phyloP scores from a whole-genome alignment of 192 early-diverging fungal genomes.

The Lunasporangiospora selenospora region DNA sequence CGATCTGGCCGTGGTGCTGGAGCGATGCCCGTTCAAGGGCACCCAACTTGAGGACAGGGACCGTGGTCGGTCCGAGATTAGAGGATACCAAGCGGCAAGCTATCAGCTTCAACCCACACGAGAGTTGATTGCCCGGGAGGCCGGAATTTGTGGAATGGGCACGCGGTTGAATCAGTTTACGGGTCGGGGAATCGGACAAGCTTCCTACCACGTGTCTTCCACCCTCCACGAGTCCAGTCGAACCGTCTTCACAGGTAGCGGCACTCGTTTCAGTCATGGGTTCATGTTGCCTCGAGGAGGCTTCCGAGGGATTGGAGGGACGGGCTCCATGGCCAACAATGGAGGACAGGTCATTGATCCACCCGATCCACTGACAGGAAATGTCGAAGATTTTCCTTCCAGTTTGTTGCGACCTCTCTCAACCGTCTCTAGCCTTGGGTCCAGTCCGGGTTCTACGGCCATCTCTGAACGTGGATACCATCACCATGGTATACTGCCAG shows the following conservation, averaged over 20 bases:
- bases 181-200: constrained; percentile 23
- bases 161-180: constrained; percentile 19
- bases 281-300: constrained; percentile 43
- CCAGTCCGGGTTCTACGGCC: no score
- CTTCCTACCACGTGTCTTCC: constrained; percentile 26
- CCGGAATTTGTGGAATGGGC: constrained; percentile 38
- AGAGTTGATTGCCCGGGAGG: constrained; percentile 32
- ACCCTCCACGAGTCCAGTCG: constrained; percentile 30
- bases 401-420: no score
- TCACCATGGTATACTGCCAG: no score
- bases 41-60: constrained; percentile 23
- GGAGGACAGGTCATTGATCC: no score
- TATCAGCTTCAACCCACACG: constrained; percentile 7
- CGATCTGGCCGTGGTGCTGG: constrained; percentile 19
- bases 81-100: neutral
- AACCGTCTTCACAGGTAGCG: constrained; percentile 30
- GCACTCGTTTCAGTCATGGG: constrained; percentile 26
- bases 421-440: no score
- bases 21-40: constrained; percentile 38
- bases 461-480: no score
- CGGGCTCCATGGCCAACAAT: neutral
- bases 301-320: constrained; percentile 34
- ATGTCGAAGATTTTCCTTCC: no score
- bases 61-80: neutral
- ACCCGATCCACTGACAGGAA: no score